Evolutionary conservation across 352 stramenopile species (phyloP), one percentile per base, ranked within the genome.

Genomic region (Pilasporangium apinafurcum): DNA sequence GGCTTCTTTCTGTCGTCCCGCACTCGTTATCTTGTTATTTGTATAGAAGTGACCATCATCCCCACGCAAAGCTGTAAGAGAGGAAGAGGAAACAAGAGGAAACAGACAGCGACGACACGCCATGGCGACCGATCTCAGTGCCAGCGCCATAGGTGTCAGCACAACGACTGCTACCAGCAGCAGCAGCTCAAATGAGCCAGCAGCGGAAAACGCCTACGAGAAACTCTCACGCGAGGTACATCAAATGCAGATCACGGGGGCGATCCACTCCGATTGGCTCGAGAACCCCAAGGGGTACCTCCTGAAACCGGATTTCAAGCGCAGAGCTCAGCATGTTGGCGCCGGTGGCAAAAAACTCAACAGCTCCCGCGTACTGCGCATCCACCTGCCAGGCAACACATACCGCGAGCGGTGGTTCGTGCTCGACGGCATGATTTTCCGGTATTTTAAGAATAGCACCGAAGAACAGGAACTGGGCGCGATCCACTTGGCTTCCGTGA

Each of bases 271-370:
- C 37, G 83, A 94, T 48, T 94, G 83, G 83, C 68, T 94, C 27
- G 83, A 94, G 59, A 94, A 94, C 59, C 83, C 83, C 39, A 92
- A 91, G 57, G 83, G 83, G 10, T 94, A 85, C 39, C 39, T 94
- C 27, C 73, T 92, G 44, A 94, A 94, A 37, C 83, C 83, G 14
- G 83, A 94, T 55, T 94, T 94, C 44, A 94, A 94, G 67, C 80
- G 83, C 16, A 86, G 86, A 43, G 66, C 77, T 37, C 83, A 94
- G 57, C 78, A 92, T 44, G 76, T 92, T 8, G 83, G 83, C 5
- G 82, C 82, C 7, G 82, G 82, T 17, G 82, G 82, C 34, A 94
- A 94, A 58, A 90, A 91, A 45, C 72, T 94, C 40, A 87, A 89
- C 49, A 81, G 63, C 43, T 86, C 79, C n/a, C 61, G 79, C 27